Evolutionary conservation across 345 rosid genomes (phyloP).

Genomic region (Eucalyptus camaldulensis): DNA sequence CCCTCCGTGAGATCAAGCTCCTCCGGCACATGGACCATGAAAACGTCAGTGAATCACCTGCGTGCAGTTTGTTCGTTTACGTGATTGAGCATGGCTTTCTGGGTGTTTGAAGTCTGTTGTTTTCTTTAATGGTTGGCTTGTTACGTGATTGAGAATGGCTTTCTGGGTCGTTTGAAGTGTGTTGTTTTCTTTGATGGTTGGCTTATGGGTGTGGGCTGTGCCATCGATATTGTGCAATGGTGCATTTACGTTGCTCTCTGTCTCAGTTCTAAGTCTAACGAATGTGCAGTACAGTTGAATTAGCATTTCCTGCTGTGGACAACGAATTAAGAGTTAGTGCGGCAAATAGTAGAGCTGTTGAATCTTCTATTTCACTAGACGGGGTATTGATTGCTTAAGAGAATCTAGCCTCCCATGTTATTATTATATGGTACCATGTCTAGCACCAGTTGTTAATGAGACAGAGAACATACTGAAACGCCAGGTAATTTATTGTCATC

Average conservation of each 20-base stretch:
- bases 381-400: neutral
- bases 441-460: neutral
- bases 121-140: neutral
- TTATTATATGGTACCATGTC: rapidly evolving
- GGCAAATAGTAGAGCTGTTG: neutral
- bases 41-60: conserved; percentile 50
- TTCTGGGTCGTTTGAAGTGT: neutral
- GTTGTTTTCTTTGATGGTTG: neutral
- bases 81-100: neutral
- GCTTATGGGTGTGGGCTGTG: neutral
- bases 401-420: neutral
- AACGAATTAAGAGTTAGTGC: neutral
- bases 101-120: neutral
- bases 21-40: conserved; percentile 97
- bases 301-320: neutral
- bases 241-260: neutral
- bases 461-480: neutral
- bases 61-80: neutral
- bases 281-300: neutral
- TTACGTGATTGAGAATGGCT: neutral
- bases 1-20: conserved; percentile 94
- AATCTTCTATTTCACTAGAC: neutral
- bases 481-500: neutral
- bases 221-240: neutral
- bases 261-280: neutral